Evolutionary conservation across 225 moss, liverwort and hornwort genomes (phyloP).

Genomic region (Pleurozium schreberi): DNA sequence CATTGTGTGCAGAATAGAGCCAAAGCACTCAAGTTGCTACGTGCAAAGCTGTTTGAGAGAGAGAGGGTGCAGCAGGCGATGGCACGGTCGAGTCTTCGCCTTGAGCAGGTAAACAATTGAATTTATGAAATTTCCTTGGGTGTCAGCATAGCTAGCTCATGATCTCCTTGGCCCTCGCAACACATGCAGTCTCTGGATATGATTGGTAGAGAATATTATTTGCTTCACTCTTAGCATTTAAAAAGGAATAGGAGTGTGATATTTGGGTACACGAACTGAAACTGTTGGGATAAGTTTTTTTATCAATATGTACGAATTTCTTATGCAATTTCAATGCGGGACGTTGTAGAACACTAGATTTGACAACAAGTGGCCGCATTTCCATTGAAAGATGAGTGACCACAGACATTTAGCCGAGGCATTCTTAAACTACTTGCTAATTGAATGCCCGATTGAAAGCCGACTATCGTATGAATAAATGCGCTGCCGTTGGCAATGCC

Average conservation of each 20-base stretch:
- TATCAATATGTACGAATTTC: not conserved
- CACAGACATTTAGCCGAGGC: not conserved
- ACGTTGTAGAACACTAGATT: not conserved
- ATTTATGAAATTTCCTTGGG: not conserved
- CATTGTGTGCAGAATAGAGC: conserved; percentile 60
- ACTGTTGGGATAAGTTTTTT: not conserved
- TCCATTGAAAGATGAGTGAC: not conserved
- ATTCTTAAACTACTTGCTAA: not conserved
- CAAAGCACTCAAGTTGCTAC: conserved; percentile 72
- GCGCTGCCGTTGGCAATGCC: not conserved
- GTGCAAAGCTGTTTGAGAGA: conserved; percentile 80
- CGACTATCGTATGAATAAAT: not conserved
- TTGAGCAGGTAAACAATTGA: conserved; percentile 57
- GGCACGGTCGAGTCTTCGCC: conserved; percentile 65
- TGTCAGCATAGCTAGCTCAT: not conserved
- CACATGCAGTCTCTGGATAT: not conserved
- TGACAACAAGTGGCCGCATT: not conserved
- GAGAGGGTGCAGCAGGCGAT: conserved; percentile 70
- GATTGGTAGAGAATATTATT: not conserved
- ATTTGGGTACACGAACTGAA: not conserved
- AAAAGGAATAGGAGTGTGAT: not conserved
- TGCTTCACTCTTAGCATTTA: not conserved
- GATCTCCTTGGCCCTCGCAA: not conserved
- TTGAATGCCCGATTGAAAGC: not conserved
- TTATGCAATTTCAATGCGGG: not conserved